These are phyloP conservation scores for Ascochyta koolunga DNA, from an alignment of 2,329 filamentous ascomycete species.

Conservation along the genomic window DNA sequence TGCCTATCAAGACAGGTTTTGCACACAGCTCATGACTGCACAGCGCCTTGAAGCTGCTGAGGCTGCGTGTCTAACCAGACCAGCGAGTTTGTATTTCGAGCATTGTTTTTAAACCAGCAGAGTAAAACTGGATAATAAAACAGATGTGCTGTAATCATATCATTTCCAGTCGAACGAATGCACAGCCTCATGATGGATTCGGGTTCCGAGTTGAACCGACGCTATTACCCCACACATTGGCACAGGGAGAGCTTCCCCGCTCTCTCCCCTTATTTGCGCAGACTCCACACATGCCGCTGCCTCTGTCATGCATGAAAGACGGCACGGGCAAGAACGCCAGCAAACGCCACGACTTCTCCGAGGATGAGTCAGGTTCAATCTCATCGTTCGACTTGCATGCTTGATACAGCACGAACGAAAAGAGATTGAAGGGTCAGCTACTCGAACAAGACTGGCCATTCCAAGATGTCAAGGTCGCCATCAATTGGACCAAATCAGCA, in stretches of 20 bases:
- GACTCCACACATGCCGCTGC: constrained; percentile 27
- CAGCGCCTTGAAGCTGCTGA: too few relatives aligned
- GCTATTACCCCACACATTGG: constrained; percentile 49
- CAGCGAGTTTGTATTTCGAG: too few relatives aligned
- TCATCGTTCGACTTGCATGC: background rate
- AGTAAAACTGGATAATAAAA: too few relatives aligned
- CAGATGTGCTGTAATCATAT: background rate
- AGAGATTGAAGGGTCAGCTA: too few relatives aligned
- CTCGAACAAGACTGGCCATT: too few relatives aligned
- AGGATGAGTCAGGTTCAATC: background rate
- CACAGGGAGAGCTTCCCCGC: constrained; percentile 41
- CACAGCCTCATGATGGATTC: constrained; percentile 35
- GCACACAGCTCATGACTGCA: too few relatives aligned
- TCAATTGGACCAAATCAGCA: too few relatives aligned
- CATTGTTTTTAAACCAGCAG: background rate
- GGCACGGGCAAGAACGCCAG: constrained; percentile 10
- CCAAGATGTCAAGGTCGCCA: too few relatives aligned
- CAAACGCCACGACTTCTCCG: background rate
- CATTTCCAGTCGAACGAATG: constrained; percentile 4
- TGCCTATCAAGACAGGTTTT: background rate
- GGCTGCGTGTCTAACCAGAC: background rate
- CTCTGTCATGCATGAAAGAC: constrained; percentile 43
- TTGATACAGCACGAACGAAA: too few relatives aligned
- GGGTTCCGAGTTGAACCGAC: constrained; percentile 32
- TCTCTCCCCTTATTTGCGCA: constrained; percentile 39